Evolutionary conservation across 768 basidiomycete species (phyloP).

Genomic region (Fibroporia radiculosa): DNA sequence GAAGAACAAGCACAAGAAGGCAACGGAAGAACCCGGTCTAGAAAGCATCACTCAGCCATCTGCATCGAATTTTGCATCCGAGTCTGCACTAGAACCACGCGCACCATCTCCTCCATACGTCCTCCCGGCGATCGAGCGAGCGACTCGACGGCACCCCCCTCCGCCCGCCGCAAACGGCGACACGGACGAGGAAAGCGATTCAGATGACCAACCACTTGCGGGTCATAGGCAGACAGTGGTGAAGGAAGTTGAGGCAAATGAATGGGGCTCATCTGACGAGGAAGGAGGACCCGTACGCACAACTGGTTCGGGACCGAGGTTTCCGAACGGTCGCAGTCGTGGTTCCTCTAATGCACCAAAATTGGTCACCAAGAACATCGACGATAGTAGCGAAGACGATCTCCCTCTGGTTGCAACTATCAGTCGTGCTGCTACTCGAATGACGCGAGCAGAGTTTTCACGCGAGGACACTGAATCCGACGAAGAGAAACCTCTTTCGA

Average conservation of each 20-base stretch:
- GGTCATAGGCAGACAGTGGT: constrained; percentile 5
- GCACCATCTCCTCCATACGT: constrained; percentile 16
- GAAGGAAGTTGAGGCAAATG: constrained; percentile 8
- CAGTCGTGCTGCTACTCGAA: constrained; percentile 45
- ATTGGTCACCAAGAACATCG: constrained; percentile 14
- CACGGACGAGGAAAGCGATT: constrained; percentile 44
- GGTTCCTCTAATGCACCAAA: constrained; percentile 8
- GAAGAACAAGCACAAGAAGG: background rate
- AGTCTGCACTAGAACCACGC: constrained; percentile 5
- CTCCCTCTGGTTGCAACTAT: constrained; percentile 63
- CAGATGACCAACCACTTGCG: constrained; percentile 25
- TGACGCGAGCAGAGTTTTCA: constrained; percentile 23
- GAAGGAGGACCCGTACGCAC: constrained; percentile 50
- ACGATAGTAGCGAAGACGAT: constrained; percentile 72
- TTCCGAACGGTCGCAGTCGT: background rate
- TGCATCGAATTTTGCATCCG: background rate
- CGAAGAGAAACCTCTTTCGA: constrained; percentile 66
- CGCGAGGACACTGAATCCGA: constrained; percentile 35
- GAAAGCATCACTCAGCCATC: background rate
- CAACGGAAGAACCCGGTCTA: background rate
- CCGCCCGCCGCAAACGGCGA: constrained; percentile 27
- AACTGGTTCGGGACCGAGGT: constrained; percentile 12
- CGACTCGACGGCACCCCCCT: constrained; percentile 21
- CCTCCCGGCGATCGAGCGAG: constrained; percentile 29
- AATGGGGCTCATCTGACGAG: constrained; percentile 57